Base-by-base conservation (phyloP, 176 grass and related monocot species). In the Tuctoria greenei region DNA sequence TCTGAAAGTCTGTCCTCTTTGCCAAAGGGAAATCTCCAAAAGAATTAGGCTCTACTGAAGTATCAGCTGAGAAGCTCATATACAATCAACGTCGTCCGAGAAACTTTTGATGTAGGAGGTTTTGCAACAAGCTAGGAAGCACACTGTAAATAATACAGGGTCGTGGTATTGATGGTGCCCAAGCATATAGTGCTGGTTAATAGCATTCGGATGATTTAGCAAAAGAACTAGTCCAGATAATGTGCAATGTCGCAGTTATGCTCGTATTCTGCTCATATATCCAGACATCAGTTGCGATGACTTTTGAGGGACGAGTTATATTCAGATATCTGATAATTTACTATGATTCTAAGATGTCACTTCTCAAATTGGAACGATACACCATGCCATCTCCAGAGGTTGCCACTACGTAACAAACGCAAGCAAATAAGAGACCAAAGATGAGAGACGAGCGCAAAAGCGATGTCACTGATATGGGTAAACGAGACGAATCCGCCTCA, bases 1-100 rank as follows among this genome's bases (percentile, higher is more conserved):
- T 72, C 89, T 93, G 77, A 84, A 79, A 72, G 64, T 86, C 6
- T 93, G 93, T 72, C 90, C 89, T 2, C 68, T 90, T 64, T 97
- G 90, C 69, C 90, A 93, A 31, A 88, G 83, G 66, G 34, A 38
- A 25, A 93, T 97, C 71, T 79, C 76, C 18, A 86, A 73, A 69
- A 97, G 79, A 37, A 86, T 97, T 17, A 96, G 26, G 82, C 91
- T 93, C 50, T 93, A 93, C 72, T 90, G 76, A 92, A 40, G 61
- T 26, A 28, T 35, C 52, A 31, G 31, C n/a, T 10, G 34, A 40
- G 69, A 79, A 66, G 46, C 42, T 79, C 28, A 39, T 64, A 50
- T 40, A 58, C 63, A 69, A n/a, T 61, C 36, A 27, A 7, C 35
- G 54, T 12, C 39, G 21, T 51, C 2, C 15, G 21, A 35, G 21